Conservation (phyloP, 495 filamentous ascomycete species). For the Lineolata rhizophorae region DNA sequence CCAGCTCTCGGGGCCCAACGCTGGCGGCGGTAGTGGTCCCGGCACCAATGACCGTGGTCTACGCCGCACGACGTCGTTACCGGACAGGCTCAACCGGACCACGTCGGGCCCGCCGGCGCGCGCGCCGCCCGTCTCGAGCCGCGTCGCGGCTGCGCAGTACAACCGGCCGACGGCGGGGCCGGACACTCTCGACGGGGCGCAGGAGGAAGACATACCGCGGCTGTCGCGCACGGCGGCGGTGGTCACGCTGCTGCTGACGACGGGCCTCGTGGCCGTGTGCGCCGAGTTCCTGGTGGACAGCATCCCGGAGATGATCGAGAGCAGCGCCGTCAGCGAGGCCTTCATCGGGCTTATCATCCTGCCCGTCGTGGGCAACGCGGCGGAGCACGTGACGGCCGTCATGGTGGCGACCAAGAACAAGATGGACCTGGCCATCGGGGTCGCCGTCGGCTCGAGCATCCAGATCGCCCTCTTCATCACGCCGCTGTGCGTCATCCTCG, state of each 20-base stretch:
- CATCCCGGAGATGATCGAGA: constrained; percentile 48
- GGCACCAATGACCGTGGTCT: constrained; percentile 21
- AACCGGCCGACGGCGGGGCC: no score
- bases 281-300: constrained; percentile 73
- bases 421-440: constrained; percentile 85
- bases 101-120: constrained; percentile 14
- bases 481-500: constrained; percentile 70
- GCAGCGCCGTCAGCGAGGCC: constrained; percentile 42
- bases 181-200: no score
- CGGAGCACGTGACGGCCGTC: constrained; percentile 80
- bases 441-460: constrained; percentile 72
- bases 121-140: constrained; percentile 21
- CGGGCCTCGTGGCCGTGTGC: constrained; percentile 61
- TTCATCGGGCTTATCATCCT: constrained; percentile 81
- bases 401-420: constrained; percentile 84
- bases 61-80: constrained; percentile 59
- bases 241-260: constrained; percentile 51
- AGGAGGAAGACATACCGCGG: constrained; percentile 21
- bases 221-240: constrained; percentile 59
- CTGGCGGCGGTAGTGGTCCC: no score
- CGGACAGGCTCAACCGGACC: constrained; percentile 37
- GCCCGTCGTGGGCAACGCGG: constrained; percentile 80
- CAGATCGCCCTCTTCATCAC: constrained; percentile 83
- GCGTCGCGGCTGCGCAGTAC: constrained; percentile 3
- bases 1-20: no score